Base-by-base conservation (phyloP, 345 rosid species). In the Citrus medica region DNA sequence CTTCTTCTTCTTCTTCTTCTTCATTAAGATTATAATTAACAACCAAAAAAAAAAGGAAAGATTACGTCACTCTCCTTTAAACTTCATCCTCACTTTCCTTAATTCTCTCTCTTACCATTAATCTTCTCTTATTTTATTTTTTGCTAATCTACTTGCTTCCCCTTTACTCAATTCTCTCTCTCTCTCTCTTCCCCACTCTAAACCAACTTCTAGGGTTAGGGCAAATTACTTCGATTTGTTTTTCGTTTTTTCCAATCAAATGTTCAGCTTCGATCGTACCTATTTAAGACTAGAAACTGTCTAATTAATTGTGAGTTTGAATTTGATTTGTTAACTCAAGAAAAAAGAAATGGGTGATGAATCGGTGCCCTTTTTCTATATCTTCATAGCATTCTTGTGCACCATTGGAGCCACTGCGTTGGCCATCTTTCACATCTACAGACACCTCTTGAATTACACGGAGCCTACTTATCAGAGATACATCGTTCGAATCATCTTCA, bases 391-490 rank as follows among this genome's bases (percentile, higher is more conserved):
- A 0, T 91, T 92, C 74, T 7, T 91, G n/a, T 96, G 98, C 83
- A 85, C 92, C 7, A 74, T 28, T 6, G 97, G 91, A 70, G 93
- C 99, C 53, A 91, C 90, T 74, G 84, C 88, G 35, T 81, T 94
- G 89, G 94, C 97, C 19, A 76, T 91, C 67, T 82, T 83, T 68
- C 97, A 96, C 80, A 92, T 96, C 68, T 96, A 94, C 86, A 84
- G 90, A 80, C 99, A 96, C 80, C 90, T 96, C 6, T 75, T 88
- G 84, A 96, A 96, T 82, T 96, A 96, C 71, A 94, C 98, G 0
- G 97, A 96, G 83, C 99, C 99, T 78, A 91, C 90, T 79, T 94
- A 92, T 61, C 99, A 96, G 91, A 90, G 97, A 90, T 96, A 79
- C 72, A 94, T 94, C 27, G 99, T 96, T 16, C 97, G 98, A 78